Evolutionary conservation across 805 yeast genomes (phyloP).

Genomic region (Wickerhamomyces subpelliculosus): DNA sequence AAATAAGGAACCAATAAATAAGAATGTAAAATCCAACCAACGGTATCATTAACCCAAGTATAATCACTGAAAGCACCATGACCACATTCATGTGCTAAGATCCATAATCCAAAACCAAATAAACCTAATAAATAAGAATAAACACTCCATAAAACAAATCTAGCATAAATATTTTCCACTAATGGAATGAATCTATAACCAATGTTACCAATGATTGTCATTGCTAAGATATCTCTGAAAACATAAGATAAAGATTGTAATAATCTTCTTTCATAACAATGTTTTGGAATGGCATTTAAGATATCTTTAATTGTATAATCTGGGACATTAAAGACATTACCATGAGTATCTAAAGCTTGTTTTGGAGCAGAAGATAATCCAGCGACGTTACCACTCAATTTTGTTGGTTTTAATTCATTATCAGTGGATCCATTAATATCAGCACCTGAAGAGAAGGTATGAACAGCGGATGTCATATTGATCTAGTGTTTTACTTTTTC

Average conservation of each 20-base stretch:
- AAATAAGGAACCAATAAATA: slow-evolving; percentile 53
- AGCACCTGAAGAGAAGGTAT: slow-evolving; percentile 9
- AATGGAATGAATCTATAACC: slow-evolving; percentile 38
- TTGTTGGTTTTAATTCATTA: slow-evolving; percentile 8
- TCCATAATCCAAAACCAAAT: slow-evolving; percentile 54
- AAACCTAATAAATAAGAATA: slow-evolving; percentile 37
- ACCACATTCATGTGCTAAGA: slow-evolving; percentile 60
- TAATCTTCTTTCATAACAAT: slow-evolving; percentile 51
- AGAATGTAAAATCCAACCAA: slow-evolving; percentile 58
- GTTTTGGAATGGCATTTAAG: slow-evolving; percentile 50
- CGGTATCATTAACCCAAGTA: slow-evolving; percentile 42
- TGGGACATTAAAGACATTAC: slow-evolving; percentile 52
- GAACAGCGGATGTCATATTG: slow-evolving; percentile 9
- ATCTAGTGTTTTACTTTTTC: neutral
- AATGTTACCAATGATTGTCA: slow-evolving; percentile 34
- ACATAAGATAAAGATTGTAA: slow-evolving; percentile 45
- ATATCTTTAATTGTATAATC: slow-evolving; percentile 54
- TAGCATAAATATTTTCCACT: slow-evolving; percentile 25
- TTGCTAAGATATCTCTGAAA: slow-evolving; percentile 41
- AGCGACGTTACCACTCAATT: slow-evolving; percentile 15
- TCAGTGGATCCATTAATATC: neutral
- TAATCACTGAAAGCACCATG: slow-evolving; percentile 57
- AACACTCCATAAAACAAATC: slow-evolving; percentile 36
- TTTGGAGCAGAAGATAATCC: slow-evolving; percentile 15
- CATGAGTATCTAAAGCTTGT: slow-evolving; percentile 42